Evolutionary conservation across 495 filamentous ascomycete genomes (phyloP), one percentile per base, ranked within the genome.

Genomic region (Letharia columbiana): DNA sequence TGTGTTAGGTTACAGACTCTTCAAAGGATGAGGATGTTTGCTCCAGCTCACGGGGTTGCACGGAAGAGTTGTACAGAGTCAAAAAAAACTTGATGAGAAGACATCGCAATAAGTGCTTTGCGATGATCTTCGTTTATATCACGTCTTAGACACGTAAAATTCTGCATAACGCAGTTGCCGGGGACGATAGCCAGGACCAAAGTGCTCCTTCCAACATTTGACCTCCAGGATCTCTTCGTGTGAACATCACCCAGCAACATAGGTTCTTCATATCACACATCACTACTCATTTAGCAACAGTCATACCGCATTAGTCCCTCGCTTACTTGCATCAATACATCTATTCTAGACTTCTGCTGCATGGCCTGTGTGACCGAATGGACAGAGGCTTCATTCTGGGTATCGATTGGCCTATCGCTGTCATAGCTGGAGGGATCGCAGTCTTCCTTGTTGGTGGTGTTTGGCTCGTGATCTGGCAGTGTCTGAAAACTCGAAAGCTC

Each of bases 221-320:
- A 2, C 40, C 33, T 49, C 10, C 31, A n/a, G 18, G 1, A 17
- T 35, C 35, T 42, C 10, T 37, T 49, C 20, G 28, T 11, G 41
- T 58, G 28, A 23, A 45, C 18, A 47, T 64, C 63, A 35, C 40
- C 41, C 41, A n/a, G 18, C 39, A 47, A 47, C 0, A 4, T 4
- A 47, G 15, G 33, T 58, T 41, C 54, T 39, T 7, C 23, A 4
- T 49, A 35, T n/a, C 54, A 65, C 40, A 47, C 63, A 58, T 58
- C 4, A 18, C 63, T 65, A 58, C 41, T 31, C 15, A 64, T 57
- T n/a, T 45, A 64, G 63, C 54, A 65, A 4, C 23, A 44, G 40
- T 58, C 52, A 37, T 33, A 35, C 39, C 20, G 3, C 31, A 65
- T 65, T 8, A 59, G 11, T 3, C 7, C 18, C 35, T 65, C n/a